Evolutionary conservation across 495 filamentous ascomycete species (phyloP).

Genomic region (Thermothielavioides terrestris): DNA sequence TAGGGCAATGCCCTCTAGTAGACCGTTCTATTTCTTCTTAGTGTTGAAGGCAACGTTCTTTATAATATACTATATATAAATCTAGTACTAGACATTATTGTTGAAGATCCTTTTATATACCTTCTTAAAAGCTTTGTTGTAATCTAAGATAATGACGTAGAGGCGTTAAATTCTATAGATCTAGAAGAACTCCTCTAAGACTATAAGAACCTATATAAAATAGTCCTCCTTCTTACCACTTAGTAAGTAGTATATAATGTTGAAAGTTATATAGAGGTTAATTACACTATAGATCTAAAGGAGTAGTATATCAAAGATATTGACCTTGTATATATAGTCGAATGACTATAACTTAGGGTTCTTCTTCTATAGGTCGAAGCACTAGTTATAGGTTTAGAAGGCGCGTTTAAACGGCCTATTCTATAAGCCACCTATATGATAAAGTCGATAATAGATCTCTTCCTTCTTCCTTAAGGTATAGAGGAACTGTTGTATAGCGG

Average conservation of each 20-base stretch:
- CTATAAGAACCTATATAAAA: background rate
- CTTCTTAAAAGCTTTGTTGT: slow-evolving; percentile 1
- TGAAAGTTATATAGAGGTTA: background rate
- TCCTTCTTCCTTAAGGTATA: no score
- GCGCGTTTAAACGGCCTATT: background rate
- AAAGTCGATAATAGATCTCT: no score
- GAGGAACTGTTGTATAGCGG: no score
- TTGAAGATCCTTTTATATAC: background rate
- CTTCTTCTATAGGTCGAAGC: background rate
- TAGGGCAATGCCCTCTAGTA: background rate
- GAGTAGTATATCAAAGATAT: slow-evolving; percentile 10
- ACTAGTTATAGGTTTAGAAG: background rate
- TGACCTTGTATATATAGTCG: slow-evolving; percentile 4
- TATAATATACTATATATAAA: slow-evolving; percentile 11
- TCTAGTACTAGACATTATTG: slow-evolving; percentile 1
- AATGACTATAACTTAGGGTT: background rate
- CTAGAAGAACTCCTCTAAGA: background rate
- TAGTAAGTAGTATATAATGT: background rate
- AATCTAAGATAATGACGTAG: background rate
- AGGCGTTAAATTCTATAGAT: background rate
- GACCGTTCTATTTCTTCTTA: slow-evolving; percentile 5
- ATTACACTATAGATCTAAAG: background rate
- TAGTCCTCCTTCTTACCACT: background rate
- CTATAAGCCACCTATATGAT: no score
- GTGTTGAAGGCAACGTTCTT: slow-evolving; percentile 7